Evolutionary conservation across 768 basidiomycete genomes (phyloP).

Genomic region (Rhodotorula paludigena): DNA sequence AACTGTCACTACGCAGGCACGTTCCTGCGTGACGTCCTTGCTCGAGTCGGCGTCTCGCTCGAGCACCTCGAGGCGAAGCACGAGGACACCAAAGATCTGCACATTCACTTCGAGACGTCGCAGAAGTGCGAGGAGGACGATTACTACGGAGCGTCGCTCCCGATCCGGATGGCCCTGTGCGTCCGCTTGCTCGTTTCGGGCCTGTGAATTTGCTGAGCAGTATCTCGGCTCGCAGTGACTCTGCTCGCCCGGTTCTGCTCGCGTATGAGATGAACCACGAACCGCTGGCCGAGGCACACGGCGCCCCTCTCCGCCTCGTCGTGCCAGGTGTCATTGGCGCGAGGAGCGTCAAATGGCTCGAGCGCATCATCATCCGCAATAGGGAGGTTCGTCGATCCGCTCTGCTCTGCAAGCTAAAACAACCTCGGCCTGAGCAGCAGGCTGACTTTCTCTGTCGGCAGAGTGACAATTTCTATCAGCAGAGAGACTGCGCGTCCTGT

Average conservation of each 20-base stretch:
- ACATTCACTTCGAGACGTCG: constrained; percentile 28
- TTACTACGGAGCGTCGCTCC: constrained; percentile 17
- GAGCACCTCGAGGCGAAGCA: background rate
- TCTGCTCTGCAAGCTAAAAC: too few species aligned
- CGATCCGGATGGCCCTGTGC: constrained; percentile 18
- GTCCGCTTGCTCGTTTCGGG: background rate
- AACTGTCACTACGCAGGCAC: constrained; percentile 14
- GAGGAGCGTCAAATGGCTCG: constrained; percentile 73
- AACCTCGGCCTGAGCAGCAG: background rate
- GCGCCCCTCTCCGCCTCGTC: constrained; percentile 34
- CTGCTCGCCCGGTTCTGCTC: constrained; percentile 30
- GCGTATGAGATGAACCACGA: constrained; percentile 31
- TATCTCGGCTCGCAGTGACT: constrained; percentile 1
- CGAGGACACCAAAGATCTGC: background rate
- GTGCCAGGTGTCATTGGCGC: constrained; percentile 66
- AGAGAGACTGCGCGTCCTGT: constrained; percentile 17
- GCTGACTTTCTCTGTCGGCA: background rate
- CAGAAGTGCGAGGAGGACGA: constrained; percentile 30
- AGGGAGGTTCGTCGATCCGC: background rate
- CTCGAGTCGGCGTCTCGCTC: background rate
- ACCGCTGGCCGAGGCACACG: constrained; percentile 32
- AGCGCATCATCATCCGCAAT: constrained; percentile 54
- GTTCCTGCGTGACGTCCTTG: constrained; percentile 14
- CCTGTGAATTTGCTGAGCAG: background rate
- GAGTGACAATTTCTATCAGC: constrained; percentile 19